Percentiles rank a stretch among this genome's conserved stretches.
Evolutionary conservation across 1,139 yeast genomes (phyloP).

Genomic region (Lodderomyces elongisporus): DNA sequence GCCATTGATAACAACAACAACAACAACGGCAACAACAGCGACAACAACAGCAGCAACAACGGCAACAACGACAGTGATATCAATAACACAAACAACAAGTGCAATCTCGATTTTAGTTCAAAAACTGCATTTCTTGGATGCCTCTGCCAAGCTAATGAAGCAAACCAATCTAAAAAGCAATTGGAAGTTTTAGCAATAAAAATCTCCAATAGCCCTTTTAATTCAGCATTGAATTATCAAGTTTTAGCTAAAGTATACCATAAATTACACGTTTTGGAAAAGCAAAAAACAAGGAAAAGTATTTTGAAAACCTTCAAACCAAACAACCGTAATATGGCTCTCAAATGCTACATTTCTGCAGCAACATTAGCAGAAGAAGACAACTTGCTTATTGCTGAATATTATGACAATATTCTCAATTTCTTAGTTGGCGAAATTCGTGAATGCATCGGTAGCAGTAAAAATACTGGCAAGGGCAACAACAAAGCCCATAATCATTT

Average conservation of each 20-base stretch:
- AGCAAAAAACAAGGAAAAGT: conserved; percentile 1
- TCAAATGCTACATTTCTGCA: conserved; percentile 6
- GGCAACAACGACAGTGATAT: background rate
- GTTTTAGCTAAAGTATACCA: conserved; percentile 7
- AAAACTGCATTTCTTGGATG: conserved; percentile 2
- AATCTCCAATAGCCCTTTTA: conserved; percentile 4
- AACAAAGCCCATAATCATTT: background rate
- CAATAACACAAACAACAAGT: conserved; percentile 1
- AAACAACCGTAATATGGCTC: conserved; percentile 4
- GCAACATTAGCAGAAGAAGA: conserved; percentile 7
- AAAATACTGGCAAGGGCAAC: no score
- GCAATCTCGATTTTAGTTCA: background rate
- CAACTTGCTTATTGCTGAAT: conserved; percentile 8
- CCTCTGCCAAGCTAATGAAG: conserved; percentile 8
- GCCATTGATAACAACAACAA: background rate
- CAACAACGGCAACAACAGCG: background rate
- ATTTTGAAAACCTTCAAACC: background rate
- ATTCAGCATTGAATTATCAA: conserved; percentile 5
- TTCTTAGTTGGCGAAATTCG: conserved; percentile 4
- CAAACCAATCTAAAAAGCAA: conserved; percentile 2
- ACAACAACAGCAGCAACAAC: no score
- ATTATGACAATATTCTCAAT: conserved; percentile 10
- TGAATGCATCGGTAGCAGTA: no score
- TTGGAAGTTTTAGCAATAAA: conserved; percentile 2
- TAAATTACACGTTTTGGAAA: conserved; percentile 4